phyloP scores from a whole-genome alignment of 1,139 yeast genomes.

The Zygosaccharomyces sapae region DNA sequence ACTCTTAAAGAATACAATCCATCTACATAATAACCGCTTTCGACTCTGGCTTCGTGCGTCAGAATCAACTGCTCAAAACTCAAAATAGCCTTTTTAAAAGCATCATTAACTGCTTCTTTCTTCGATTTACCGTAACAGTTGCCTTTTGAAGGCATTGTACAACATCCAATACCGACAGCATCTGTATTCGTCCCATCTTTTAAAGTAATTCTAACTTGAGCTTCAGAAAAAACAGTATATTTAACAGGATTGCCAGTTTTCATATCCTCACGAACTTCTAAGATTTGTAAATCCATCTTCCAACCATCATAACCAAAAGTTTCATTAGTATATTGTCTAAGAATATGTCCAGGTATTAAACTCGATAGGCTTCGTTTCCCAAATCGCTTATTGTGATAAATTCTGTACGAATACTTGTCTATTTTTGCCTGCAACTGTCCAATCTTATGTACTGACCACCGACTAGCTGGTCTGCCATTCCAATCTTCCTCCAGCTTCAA shows the following conservation, averaged over 20 bases:
- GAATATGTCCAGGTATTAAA: constrained; percentile 30
- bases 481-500: constrained; percentile 27
- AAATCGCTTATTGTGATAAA: constrained; percentile 28
- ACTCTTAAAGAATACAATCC: constrained; percentile 27
- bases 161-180: constrained; percentile 29
- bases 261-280: constrained; percentile 23
- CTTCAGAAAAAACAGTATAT: constrained; percentile 30
- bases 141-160: constrained; percentile 26
- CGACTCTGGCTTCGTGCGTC: constrained; percentile 29
- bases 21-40: constrained; percentile 31
- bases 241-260: constrained; percentile 9
- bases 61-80: constrained; percentile 31
- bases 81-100: constrained; percentile 30
- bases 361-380: constrained; percentile 31
- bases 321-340: constrained; percentile 34
- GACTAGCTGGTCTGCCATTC: constrained; percentile 33
- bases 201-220: constrained; percentile 28
- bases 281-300: constrained; percentile 29
- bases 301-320: constrained; percentile 36
- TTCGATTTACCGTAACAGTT: constrained; percentile 33
- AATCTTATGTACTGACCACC: constrained; percentile 31
- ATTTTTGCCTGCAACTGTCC: constrained; percentile 30
- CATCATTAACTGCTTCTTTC: constrained; percentile 32
- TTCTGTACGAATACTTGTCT: constrained; percentile 27
- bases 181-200: constrained; percentile 34